Evolutionary conservation across 208 protist species (phyloP), one percentile per base, ranked within the genome.

Genomic region (Wallacemonas sp.): DNA sequence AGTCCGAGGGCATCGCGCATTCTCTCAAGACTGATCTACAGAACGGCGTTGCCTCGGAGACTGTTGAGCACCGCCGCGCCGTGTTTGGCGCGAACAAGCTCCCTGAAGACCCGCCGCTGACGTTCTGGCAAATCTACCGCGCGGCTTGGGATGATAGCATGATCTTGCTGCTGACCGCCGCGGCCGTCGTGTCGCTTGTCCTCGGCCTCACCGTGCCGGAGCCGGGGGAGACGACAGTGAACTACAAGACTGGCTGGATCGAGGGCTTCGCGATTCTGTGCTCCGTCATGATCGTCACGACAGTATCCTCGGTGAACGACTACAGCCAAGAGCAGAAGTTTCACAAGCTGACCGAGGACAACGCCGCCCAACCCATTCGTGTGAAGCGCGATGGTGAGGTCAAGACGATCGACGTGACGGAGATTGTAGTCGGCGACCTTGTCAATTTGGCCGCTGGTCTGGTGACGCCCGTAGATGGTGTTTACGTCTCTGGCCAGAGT

Each of bases 391-490:
- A 88, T 41, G 98, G 97, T 9, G 33, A 77, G 19, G 51, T 83
- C 14, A 24, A 59, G 17, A 73, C 70, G 51, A 82, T 99, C 19
- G 92, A 92, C 22, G 86, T 97, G 39, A 86, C 80, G 55, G 93
- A 99, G 58, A 79, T 99, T 21, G 70, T 94, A 14, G 97, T 99
- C 28, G 97, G 98, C 31, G 98, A 99, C 72, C 31, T 99, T 26
- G 79, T 99, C 39, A 59, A 68, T 42, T 58, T 99, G 30, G 54
- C 78, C 1, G 46, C 82, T 3, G 98, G 98, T 58, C 84, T 98
- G 41, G 69, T 91, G 42, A 61, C 98, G 24, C 86, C 92, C 11
- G 96, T 95, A 31, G 98, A 99, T 74, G 96, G 97, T 27, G 45
- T 99, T 30, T 82, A 95, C 38, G 69, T 99, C 44, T 65, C 67